phyloP scores from a whole-genome alignment of 352 stramenopile species.

The Globisporangium heterothallicum region DNA sequence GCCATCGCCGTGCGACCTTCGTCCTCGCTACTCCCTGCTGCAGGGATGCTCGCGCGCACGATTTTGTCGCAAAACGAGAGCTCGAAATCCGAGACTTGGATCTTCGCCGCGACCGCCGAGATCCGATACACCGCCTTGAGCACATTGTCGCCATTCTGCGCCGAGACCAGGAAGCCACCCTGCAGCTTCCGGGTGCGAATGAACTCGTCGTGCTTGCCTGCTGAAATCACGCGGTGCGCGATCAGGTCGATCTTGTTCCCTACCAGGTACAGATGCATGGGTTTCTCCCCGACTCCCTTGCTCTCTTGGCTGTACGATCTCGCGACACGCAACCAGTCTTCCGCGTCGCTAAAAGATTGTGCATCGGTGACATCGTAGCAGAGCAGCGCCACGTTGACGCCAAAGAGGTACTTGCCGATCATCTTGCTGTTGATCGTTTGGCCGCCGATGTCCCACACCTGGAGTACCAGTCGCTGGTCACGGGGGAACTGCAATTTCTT shows the following conservation, averaged over 20 bases:
- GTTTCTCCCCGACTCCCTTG: constrained; percentile 21
- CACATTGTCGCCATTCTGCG: constrained; percentile 80
- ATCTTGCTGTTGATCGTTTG: constrained; percentile 88
- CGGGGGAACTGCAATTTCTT: constrained; percentile 77
- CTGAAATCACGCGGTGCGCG: constrained; percentile 60
- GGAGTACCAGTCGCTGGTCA: constrained; percentile 66
- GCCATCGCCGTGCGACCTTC: constrained; percentile 63
- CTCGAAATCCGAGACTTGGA: constrained; percentile 75
- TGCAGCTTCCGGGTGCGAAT: constrained; percentile 52
- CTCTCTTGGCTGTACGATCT: constrained; percentile 11
- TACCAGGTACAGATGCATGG: constrained; percentile 64
- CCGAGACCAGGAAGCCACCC: constrained; percentile 77
- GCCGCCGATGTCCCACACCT: constrained; percentile 87
- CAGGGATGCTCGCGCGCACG: constrained; percentile 45
- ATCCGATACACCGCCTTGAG: constrained; percentile 77
- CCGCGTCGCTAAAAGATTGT: constrained; percentile 74
- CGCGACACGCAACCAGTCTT: constrained; percentile 71
- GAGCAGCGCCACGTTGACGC: constrained; percentile 68
- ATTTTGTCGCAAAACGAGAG: constrained; percentile 77
- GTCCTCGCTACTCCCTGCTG: constrained; percentile 15
- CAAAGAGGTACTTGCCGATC: constrained; percentile 82
- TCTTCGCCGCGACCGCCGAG: constrained; percentile 53
- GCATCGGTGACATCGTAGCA: constrained; percentile 87
- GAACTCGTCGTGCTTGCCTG: constrained; percentile 70
- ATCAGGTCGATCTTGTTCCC: constrained; percentile 88